A percentile compares a stretch with the other conserved stretches of the same genome.
phyloP scores from a whole-genome alignment of 2,329 filamentous ascomycete genomes.

The Plectosphaerella sp. region DNA sequence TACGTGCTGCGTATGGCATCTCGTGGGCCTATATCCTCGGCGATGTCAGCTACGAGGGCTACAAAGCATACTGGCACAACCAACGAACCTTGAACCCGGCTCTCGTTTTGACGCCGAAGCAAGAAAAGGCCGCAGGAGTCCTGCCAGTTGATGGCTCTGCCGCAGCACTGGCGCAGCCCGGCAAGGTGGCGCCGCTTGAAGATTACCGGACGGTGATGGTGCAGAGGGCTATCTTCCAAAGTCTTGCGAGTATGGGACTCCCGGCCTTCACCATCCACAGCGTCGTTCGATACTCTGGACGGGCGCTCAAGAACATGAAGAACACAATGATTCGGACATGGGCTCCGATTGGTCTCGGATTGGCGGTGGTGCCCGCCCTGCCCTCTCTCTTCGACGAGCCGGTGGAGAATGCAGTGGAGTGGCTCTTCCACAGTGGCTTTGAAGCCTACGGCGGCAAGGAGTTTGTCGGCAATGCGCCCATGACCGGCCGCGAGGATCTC shows the following conservation, averaged over 20 bases:
- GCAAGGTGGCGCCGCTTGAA: constrained; percentile 65
- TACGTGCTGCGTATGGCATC: constrained; percentile 80
- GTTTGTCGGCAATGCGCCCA: constrained; percentile 50
- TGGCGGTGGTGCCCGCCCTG: constrained; percentile 75
- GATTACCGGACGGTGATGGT: constrained; percentile 90
- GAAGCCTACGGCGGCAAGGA: constrained; percentile 61
- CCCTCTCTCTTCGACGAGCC: constrained; percentile 86
- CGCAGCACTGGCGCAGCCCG: constrained; percentile 20
- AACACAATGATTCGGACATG: constrained; percentile 74
- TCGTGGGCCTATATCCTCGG: constrained; percentile 91
- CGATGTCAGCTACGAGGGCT: constrained; percentile 89
- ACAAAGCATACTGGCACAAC: constrained; percentile 89
- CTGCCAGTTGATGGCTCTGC: constrained; percentile 6
- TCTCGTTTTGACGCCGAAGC: constrained; percentile 45
- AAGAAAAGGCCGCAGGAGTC: constrained; percentile 35
- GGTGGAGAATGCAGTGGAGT: constrained; percentile 88
- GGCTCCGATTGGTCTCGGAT: constrained; percentile 82
- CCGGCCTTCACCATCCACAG: constrained; percentile 93
- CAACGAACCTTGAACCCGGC: constrained; percentile 69
- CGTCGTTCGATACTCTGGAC: constrained; percentile 83
- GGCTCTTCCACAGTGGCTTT: constrained; percentile 81
- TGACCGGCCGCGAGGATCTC: constrained; percentile 46
- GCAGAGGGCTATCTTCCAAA: constrained; percentile 87
- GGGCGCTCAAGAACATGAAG: constrained; percentile 78
- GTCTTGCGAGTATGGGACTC: constrained; percentile 85